Evolutionary conservation across 2,329 filamentous ascomycete species (phyloP).

Genomic region (Venturia asperata): DNA sequence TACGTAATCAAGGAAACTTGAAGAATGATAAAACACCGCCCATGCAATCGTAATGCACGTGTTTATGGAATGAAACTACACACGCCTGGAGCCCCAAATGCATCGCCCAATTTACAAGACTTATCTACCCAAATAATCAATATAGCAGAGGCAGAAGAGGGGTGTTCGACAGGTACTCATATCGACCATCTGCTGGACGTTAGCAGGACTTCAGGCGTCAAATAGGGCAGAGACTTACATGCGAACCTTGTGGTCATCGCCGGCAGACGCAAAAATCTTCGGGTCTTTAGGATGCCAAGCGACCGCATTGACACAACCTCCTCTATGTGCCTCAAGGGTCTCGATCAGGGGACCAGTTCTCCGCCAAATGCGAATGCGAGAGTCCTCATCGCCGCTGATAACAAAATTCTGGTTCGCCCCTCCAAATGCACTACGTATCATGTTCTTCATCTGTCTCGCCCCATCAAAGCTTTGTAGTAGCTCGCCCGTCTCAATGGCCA

Average conservation of each 20-base stretch:
- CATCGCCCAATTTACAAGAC: background rate
- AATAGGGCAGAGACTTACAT: slow-evolving; percentile 49
- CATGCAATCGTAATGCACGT: slow-evolving; percentile 10
- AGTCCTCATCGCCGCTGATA: slow-evolving; percentile 79
- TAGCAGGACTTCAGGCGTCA: background rate
- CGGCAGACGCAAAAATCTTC: slow-evolving; percentile 80
- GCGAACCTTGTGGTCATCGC: slow-evolving; percentile 76
- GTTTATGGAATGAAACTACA: background rate
- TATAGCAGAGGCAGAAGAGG: background rate
- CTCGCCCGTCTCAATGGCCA: slow-evolving; percentile 67
- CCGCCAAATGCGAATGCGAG: slow-evolving; percentile 80
- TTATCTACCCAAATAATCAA: background rate
- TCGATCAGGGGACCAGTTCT: slow-evolving; percentile 72
- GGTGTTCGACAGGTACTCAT: background rate
- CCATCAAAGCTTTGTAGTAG: slow-evolving; percentile 69
- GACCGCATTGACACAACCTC: slow-evolving; percentile 75
- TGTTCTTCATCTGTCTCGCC: slow-evolving; percentile 64
- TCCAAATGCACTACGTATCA: slow-evolving; percentile 79
- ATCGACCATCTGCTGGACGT: slow-evolving; percentile 1
- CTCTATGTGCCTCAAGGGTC: slow-evolving; percentile 62
- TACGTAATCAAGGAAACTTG: background rate
- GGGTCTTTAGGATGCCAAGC: slow-evolving; percentile 82
- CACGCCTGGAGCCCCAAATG: background rate
- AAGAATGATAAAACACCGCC: slow-evolving; percentile 8
- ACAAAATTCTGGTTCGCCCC: slow-evolving; percentile 90